Evolutionary conservation across 352 stramenopile species (phyloP), one percentile per base, ranked within the genome.

Genomic region (Globisporangium cederbergense): DNA sequence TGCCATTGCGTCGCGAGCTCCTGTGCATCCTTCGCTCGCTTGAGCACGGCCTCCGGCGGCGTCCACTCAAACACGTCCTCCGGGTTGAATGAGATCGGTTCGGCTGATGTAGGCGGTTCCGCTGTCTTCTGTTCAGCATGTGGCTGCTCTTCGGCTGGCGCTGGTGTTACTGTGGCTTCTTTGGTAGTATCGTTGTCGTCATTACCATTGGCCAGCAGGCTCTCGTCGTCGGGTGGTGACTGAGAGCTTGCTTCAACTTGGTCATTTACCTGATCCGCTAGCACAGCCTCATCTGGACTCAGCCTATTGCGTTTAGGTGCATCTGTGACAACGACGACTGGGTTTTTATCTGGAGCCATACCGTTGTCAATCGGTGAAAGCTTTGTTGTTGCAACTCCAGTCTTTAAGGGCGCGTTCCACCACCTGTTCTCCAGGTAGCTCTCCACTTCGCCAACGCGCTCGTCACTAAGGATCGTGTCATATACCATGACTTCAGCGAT

Each of bases 51-150:
- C 3, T 70, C 11, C 1, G 68, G 67, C 22, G 83, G 79, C 4
- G 43, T 64, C 83, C 83, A 91, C 67, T 90, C 83, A 58, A 91
- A 91, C 51, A 91, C 73, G 5, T 72, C 62, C 20, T 86, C 77
- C 0, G 83, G 62, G 64, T 89, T 70, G 45, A 83, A 80, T 65
- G 46, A 64, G 36, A 22, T 59, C 55, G 40, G 62, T 47, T 53
- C 45, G n/a, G 9, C 18, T 9, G 60, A 20, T 30, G 36, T 2
- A 7, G 51, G 4, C 13, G 46, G 14, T 51, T 59, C 47, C 25
- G 18, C 13, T 30, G 25, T 5, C 2, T 61, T 40, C 13, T 46
- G 14, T 5, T 30, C 18, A 11, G 25, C 1, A 18, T 40, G 9
- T 4, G n/a, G 25, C n/a, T 42, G 61, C 40, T 22, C 32, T 20